These are phyloP conservation scores for Furcasterigmium furcatum DNA, from an alignment of 2,329 filamentous ascomycete genomes.

Conservation along the genomic window DNA sequence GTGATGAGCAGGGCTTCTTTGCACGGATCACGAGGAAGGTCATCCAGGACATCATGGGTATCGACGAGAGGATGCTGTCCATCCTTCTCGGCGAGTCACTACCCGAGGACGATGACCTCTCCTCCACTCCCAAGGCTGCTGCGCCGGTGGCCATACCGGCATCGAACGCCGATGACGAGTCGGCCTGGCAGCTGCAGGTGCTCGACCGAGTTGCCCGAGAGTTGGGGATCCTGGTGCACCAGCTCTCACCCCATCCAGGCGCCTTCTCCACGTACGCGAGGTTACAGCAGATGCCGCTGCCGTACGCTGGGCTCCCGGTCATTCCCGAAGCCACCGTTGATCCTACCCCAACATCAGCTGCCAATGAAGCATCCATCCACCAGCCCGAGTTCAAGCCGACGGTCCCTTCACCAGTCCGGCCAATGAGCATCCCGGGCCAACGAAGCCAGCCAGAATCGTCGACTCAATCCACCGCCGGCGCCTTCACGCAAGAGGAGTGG, in stretches of 20 bases:
- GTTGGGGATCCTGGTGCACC: constrained; percentile 77
- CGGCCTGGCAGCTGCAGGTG: constrained; percentile 71
- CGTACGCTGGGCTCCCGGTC: constrained; percentile 75
- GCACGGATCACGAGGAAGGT: constrained; percentile 79
- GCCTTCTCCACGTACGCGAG: constrained; percentile 81
- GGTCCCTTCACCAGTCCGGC: constrained; percentile 30
- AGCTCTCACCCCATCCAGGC: constrained; percentile 75
- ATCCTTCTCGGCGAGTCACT: constrained; percentile 84
- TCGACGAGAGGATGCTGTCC: constrained; percentile 81
- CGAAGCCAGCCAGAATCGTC: constrained; percentile 4
- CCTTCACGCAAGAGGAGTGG: constrained; percentile 78
- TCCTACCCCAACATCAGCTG: constrained; percentile 7
- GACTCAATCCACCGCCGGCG: constrained; percentile 7
- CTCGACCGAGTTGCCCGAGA: constrained; percentile 84
- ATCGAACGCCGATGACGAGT: constrained; percentile 30
- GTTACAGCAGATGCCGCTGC: constrained; percentile 60
- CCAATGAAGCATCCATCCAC: constrained; percentile 49
- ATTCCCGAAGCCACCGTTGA: constrained; percentile 49
- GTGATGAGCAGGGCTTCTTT: constrained; percentile 68
- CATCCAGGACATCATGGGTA: constrained; percentile 84
- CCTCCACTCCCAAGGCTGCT: constrained; percentile 41
- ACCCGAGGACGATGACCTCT: constrained; percentile 45
- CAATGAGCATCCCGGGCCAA: constrained; percentile 28
- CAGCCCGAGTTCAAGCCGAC: constrained; percentile 48
- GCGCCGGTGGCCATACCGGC: constrained; percentile 18